phyloP scores from a whole-genome alignment of 2,329 filamentous ascomycete species.

The Fusarium zealandicum region DNA sequence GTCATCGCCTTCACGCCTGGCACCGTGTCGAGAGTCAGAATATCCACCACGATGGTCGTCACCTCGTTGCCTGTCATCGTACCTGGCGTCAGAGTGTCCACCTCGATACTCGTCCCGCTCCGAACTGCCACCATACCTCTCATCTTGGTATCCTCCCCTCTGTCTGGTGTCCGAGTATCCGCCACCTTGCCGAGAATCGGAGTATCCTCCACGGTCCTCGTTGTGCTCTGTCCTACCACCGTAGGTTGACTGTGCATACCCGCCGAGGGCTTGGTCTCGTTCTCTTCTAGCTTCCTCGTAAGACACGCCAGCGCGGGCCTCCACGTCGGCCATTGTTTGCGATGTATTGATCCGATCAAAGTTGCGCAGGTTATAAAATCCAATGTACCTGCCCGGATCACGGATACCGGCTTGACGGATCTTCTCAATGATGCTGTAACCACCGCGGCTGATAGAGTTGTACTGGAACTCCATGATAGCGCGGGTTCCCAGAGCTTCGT shows the following conservation, averaged over 20 bases:
- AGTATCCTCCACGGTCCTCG: slow-evolving; percentile 17
- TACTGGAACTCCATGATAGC: slow-evolving; percentile 93
- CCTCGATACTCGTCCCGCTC: slow-evolving; percentile 11
- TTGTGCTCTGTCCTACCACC: slow-evolving; percentile 30
- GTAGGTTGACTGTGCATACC: slow-evolving; percentile 47
- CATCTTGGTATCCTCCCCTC: slow-evolving; percentile 10
- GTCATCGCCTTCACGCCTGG: background rate
- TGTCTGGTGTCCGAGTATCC: slow-evolving; percentile 14
- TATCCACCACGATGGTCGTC: slow-evolving; percentile 19
- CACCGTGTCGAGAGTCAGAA: slow-evolving; percentile 6
- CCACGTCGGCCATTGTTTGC: slow-evolving; percentile 64
- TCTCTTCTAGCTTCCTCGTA: slow-evolving; percentile 73
- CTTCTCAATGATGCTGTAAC: slow-evolving; percentile 78
- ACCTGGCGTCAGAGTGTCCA: background rate
- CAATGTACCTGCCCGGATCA: slow-evolving; percentile 75
- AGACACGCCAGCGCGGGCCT: slow-evolving; percentile 68
- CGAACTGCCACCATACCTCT: slow-evolving; percentile 7
- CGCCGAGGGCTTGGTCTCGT: slow-evolving; percentile 65
- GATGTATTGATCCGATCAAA: slow-evolving; percentile 84
- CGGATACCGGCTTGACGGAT: slow-evolving; percentile 72
- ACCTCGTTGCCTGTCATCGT: slow-evolving; percentile 6
- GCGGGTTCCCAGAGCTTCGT: slow-evolving; percentile 76
- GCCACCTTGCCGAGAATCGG: slow-evolving; percentile 5
- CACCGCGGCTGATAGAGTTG: slow-evolving; percentile 77
- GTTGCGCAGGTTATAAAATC: slow-evolving; percentile 85